A percentile compares a stretch with the other conserved stretches of the same genome.
Conservation (phyloP, 495 filamentous ascomycete genomes). For the Hypoxylon intermedium region DNA sequence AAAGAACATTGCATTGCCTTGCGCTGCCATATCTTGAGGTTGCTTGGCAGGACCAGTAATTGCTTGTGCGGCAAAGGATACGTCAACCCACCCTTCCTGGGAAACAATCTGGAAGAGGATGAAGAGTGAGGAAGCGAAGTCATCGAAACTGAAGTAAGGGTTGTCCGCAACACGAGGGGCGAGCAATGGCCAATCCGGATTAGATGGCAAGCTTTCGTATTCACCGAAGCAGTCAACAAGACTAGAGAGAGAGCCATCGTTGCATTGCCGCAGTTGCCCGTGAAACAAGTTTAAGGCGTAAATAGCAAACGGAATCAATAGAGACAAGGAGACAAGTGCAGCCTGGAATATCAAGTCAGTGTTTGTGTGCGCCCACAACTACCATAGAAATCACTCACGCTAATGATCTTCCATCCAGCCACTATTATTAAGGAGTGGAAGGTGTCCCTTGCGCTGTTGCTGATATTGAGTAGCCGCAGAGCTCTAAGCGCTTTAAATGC, state of each 20-base stretch:
- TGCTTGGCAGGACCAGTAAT: constrained; percentile 80
- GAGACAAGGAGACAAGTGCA: constrained; percentile 90
- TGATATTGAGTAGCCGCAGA: constrained; percentile 89
- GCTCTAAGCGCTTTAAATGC: constrained; percentile 99
- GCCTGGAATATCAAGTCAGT: constrained; percentile 53
- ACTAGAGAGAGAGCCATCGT: constrained; percentile 68
- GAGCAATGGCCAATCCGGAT: constrained; percentile 76
- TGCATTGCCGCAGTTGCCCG: constrained; percentile 80
- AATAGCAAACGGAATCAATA: constrained; percentile 95
- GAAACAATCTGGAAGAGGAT: constrained; percentile 99
- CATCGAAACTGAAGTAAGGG: constrained; percentile 89
- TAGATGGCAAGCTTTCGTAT: constrained; percentile 75
- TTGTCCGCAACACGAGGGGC: constrained; percentile 82
- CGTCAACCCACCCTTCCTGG: constrained; percentile 95
- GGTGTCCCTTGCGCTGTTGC: constrained; percentile 92
- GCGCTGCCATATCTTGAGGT: constrained; percentile 68
- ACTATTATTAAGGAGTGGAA: constrained; percentile 96
- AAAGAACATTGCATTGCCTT: constrained; percentile 92
- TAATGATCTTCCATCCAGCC: constrained; percentile 88
- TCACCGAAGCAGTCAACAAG: constrained; percentile 83
- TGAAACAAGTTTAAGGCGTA: constrained; percentile 93
- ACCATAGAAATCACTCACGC: constrained; percentile 41
- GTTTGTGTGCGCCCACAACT: constrained; percentile 7
- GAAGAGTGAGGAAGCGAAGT: constrained; percentile 89
- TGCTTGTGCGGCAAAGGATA: constrained; percentile 80